phyloP scores from a whole-genome alignment of 306 rosid species.

The Aeschynomene evenia region DNA sequence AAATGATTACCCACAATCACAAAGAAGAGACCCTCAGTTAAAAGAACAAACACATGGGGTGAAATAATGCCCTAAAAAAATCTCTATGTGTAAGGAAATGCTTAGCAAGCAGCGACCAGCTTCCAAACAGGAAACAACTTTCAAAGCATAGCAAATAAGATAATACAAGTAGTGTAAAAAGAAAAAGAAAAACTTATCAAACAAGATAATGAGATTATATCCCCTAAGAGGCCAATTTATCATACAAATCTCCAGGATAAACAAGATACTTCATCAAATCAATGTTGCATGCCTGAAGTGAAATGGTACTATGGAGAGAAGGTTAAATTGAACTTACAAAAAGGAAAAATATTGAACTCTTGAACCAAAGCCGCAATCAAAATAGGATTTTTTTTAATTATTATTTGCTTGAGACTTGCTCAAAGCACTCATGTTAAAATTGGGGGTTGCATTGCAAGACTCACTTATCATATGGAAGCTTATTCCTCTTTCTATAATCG shows the following conservation, averaged over 20 bases:
- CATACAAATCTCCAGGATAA: not conserved
- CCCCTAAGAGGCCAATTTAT: not conserved
- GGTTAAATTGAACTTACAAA: slow-evolving; percentile 25
- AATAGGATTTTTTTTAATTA: not conserved
- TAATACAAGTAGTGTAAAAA: not conserved
- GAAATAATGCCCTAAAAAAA: not conserved
- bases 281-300: not conserved
- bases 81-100: not conserved
- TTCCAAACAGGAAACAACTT: not conserved
- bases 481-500: slow-evolving; percentile 43
- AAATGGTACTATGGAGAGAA: slow-evolving; percentile 5
- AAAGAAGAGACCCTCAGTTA: not conserved
- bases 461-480: slow-evolving; percentile 82
- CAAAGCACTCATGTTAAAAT: not conserved
- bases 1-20: not conserved
- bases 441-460: slow-evolving; percentile 36
- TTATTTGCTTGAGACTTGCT: slow-evolving; percentile 2
- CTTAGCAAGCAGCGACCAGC: slow-evolving; percentile 1
- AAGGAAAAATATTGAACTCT: slow-evolving; percentile 18
- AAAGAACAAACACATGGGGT: not conserved
- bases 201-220: not conserved
- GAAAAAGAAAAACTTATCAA: not conserved
- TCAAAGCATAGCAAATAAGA: not conserved
- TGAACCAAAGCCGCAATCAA: slow-evolving; percentile 22
- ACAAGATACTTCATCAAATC: not conserved